phyloP scores from a whole-genome alignment of 2,329 filamentous ascomycete species.

The Pseudogymnoascus sp. region DNA sequence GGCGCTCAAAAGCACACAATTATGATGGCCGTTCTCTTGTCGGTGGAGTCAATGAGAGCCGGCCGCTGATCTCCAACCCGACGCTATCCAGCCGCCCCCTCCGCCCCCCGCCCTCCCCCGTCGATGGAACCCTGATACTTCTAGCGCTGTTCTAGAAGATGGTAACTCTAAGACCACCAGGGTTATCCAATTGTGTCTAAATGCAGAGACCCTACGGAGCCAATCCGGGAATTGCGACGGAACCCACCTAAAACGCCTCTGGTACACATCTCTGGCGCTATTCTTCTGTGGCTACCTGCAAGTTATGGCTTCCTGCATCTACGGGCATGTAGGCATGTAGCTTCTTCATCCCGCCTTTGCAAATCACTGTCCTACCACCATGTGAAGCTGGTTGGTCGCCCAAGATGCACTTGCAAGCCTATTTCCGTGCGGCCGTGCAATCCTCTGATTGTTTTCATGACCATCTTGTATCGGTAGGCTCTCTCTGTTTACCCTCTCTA shows the following conservation, averaged over 20 bases:
- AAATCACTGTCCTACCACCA: conserved; percentile 5
- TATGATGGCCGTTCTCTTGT: neutral
- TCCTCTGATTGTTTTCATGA: conserved; percentile 4
- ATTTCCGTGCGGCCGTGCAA: conserved; percentile 2
- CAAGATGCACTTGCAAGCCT: conserved; percentile 2
- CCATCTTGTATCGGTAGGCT: neutral
- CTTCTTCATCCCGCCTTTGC: conserved; percentile 2
- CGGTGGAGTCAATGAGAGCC: neutral
- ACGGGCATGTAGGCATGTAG: conserved; percentile 2
- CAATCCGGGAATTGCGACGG: conserved; percentile 22
- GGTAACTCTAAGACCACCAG: conserved; percentile 12
- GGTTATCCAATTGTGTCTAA: conserved; percentile 13
- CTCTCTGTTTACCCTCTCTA: neutral
- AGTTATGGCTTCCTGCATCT: neutral
- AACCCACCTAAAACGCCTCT: conserved; percentile 12
- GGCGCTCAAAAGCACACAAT: neutral
- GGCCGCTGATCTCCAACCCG: neutral
- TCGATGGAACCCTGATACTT: conserved; percentile 15
- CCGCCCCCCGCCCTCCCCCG: conserved; percentile 9
- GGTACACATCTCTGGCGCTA: neutral
- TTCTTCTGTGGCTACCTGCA: conserved; percentile 4
- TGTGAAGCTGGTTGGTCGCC: conserved; percentile 5
- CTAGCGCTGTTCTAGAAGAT: conserved; percentile 22
- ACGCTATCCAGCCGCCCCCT: conserved; percentile 9
- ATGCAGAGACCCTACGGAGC: conserved; percentile 15